These are phyloP conservation scores for Galerina marginata DNA, from an alignment of 768 basidiomycete species.

Conservation along the genomic window DNA sequence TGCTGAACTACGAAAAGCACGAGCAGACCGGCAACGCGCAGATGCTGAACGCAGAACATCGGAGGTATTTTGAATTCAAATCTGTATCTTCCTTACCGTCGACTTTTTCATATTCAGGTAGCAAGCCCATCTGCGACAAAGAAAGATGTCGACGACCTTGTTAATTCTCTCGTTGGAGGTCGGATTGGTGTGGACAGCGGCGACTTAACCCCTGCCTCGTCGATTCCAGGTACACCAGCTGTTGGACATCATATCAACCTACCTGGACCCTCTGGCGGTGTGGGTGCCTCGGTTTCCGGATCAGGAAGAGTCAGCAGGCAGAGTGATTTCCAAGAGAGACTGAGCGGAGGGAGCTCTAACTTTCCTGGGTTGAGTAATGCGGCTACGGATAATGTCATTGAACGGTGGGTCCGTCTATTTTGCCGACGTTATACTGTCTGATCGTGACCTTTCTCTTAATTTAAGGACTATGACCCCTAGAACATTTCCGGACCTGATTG, in stretches of 20 bases:
- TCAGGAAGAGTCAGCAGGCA: slow-evolving; percentile 75
- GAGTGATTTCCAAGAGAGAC: slow-evolving; percentile 60
- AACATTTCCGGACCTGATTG: slow-evolving; percentile 78
- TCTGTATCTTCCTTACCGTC: neutral
- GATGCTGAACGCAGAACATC: slow-evolving; percentile 50
- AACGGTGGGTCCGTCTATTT: slow-evolving; percentile 54
- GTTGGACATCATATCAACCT: slow-evolving; percentile 43
- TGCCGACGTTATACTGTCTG: neutral
- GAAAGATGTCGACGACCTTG: slow-evolving; percentile 73
- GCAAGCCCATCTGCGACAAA: slow-evolving; percentile 37
- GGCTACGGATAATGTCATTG: slow-evolving; percentile 70
- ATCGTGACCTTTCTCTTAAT: slow-evolving; percentile 12
- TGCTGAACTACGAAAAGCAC: slow-evolving; percentile 79
- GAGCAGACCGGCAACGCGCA: slow-evolving; percentile 69
- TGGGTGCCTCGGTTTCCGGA: slow-evolving; percentile 36
- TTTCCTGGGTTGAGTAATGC: slow-evolving; percentile 55
- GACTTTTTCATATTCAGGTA: slow-evolving; percentile 3
- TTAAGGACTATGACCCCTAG: slow-evolving; percentile 67
- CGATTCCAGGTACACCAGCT: slow-evolving; percentile 72
- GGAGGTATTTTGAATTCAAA: slow-evolving; percentile 34
- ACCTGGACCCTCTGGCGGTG: slow-evolving; percentile 36
- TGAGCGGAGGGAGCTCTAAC: slow-evolving; percentile 42
- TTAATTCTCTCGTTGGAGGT: slow-evolving; percentile 63
- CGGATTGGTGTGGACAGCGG: slow-evolving; percentile 57
- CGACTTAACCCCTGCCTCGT: slow-evolving; percentile 72